A percentile compares a stretch with the other conserved stretches of the same genome.
phyloP scores from a whole-genome alignment of 1,139 yeast genomes.

The Starmera stellimalicola region DNA sequence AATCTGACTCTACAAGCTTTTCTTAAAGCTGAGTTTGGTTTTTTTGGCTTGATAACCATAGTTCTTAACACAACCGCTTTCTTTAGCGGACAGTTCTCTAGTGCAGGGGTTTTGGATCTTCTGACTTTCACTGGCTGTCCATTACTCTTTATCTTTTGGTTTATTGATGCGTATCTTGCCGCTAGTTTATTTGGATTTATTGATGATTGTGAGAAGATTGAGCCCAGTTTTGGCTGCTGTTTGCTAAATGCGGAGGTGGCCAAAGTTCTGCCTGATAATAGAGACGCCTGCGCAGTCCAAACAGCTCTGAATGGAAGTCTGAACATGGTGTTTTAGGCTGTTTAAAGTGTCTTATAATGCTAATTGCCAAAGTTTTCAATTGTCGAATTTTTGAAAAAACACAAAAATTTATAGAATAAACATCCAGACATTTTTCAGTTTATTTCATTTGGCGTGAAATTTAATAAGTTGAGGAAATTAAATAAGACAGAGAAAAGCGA shows the following conservation, averaged over 20 bases:
- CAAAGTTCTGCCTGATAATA: conserved; percentile 2
- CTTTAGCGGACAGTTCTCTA: conserved; percentile 71
- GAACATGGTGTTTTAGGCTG: not conserved
- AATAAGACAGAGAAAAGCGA: not conserved
- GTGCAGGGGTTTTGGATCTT: conserved; percentile 66
- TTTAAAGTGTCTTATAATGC: no score
- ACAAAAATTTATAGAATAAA: not conserved
- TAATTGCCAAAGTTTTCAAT: not conserved
- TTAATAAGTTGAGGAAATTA: not conserved
- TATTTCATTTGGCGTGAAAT: not conserved
- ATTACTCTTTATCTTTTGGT: conserved; percentile 62
- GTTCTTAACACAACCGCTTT: conserved; percentile 94
- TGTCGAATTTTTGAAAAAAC: not conserved
- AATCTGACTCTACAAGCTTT: conserved; percentile 94
- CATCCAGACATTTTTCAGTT: not conserved
- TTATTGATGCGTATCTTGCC: conserved; percentile 48
- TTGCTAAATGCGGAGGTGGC: conserved; percentile 5
- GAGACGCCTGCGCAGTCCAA: not conserved
- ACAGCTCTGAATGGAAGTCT: not conserved
- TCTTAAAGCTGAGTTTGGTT: conserved; percentile 97
- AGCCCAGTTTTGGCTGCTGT: conserved; percentile 1
- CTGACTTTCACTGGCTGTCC: conserved; percentile 44
- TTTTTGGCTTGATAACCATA: conserved; percentile 92
- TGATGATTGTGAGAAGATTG: conserved; percentile 8
- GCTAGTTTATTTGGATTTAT: conserved; percentile 10